Conservation (phyloP, 2,329 filamentous ascomycete species). For the Aspergillus quadricinctus region DNA sequence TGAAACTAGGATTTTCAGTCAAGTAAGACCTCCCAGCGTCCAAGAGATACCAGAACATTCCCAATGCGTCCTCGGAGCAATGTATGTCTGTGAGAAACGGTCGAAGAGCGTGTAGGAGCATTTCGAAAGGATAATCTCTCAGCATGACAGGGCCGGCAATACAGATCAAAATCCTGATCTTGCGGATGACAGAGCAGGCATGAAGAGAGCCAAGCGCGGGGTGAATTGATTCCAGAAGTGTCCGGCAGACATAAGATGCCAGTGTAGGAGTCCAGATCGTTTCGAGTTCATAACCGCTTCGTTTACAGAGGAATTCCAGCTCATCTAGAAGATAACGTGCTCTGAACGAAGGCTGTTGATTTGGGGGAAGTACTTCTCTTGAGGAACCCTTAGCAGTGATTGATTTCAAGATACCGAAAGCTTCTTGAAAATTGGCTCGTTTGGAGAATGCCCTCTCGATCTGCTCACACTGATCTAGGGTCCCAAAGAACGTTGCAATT, state of each 20-base stretch:
- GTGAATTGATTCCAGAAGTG: conserved; percentile 75
- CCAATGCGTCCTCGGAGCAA: conserved; percentile 86
- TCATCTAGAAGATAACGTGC: conserved; percentile 72
- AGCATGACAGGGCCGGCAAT: conserved; percentile 70
- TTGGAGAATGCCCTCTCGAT: conserved; percentile 64
- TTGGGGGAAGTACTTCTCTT: conserved; percentile 60
- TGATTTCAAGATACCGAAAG: conserved; percentile 59
- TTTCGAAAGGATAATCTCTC: conserved; percentile 78
- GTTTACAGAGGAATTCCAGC: conserved; percentile 71
- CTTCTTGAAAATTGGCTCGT: conserved; percentile 54
- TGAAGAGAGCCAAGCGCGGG: conserved; percentile 80
- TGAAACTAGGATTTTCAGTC: conserved; percentile 63
- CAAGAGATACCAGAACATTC: conserved; percentile 80
- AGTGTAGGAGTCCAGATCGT: conserved; percentile 72
- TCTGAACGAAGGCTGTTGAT: conserved; percentile 83
- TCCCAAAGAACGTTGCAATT: conserved; percentile 68
- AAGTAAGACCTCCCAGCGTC: conserved; percentile 64
- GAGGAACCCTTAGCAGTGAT: conserved; percentile 70
- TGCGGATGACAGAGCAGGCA: conserved; percentile 79
- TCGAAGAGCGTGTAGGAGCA: conserved; percentile 76
- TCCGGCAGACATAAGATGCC: conserved; percentile 69
- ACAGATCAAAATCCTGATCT: conserved; percentile 74
- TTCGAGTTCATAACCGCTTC: conserved; percentile 61
- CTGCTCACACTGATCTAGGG: conserved; percentile 71
- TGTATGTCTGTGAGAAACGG: conserved; percentile 76